phyloP scores from a whole-genome alignment of 176 grass and related monocot genomes.

The Saccharum spontaneum region DNA sequence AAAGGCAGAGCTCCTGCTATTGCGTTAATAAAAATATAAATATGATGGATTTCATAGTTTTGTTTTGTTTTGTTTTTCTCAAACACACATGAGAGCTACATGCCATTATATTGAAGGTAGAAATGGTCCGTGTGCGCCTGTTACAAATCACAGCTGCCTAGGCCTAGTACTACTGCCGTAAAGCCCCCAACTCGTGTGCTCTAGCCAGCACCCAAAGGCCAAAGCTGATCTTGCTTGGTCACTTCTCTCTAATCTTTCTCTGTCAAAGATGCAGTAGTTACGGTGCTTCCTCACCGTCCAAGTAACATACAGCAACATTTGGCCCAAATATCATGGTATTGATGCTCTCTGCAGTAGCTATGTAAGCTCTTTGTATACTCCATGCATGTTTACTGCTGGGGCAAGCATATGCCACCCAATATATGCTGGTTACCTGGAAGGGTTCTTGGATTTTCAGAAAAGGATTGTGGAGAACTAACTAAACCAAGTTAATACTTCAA shows the following conservation, averaged over 20 bases:
- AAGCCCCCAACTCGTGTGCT: not conserved
- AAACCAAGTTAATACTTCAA: conserved; percentile 2
- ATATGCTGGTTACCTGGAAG: conserved; percentile 11
- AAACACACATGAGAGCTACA: not conserved
- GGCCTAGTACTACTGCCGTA: not conserved
- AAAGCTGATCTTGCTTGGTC: not conserved
- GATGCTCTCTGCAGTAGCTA: not conserved
- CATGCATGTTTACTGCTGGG: conserved; percentile 1
- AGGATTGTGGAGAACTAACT: not conserved
- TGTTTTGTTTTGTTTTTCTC: not conserved
- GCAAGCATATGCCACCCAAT: not conserved
- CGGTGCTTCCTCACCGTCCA: not conserved
- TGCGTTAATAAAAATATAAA: not conserved
- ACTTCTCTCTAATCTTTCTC: not conserved
- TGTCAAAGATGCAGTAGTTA: not conserved
- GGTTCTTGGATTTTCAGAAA: not conserved
- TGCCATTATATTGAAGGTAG: not conserved
- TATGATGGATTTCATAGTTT: not conserved
- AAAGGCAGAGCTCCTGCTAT: not conserved
- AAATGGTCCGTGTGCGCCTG: not conserved
- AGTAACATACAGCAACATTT: not conserved
- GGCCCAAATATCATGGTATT: conserved; percentile 18
- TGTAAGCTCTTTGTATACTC: conserved; percentile 5
- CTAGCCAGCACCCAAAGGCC: not conserved
- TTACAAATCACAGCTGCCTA: not conserved